Percentiles rank a stretch among this genome's conserved stretches.
Conservation (phyloP, 2,329 filamentous ascomycete genomes). For the Trichoderma endophyticum region DNA sequence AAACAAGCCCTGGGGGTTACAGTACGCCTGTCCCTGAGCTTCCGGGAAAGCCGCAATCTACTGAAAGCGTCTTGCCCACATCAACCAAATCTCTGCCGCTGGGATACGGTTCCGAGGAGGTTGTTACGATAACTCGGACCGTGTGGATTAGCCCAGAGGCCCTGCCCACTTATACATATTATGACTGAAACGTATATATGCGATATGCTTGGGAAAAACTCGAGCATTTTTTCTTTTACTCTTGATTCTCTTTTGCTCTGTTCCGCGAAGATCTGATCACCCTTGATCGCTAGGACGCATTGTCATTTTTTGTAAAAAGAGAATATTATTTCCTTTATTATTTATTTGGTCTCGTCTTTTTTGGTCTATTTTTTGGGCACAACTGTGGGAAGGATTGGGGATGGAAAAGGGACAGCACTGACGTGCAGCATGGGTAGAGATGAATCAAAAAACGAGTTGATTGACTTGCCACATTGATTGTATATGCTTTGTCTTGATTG, state of each 20-base stretch:
- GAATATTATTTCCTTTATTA: not conserved
- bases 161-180: conserved; percentile 13
- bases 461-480: not conserved
- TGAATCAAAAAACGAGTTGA: not conserved
- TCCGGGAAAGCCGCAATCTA: not conserved
- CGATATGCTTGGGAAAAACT: not conserved
- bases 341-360: not conserved
- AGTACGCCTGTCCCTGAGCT: not conserved
- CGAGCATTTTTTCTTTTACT: not conserved
- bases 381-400: not conserved
- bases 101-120: not conserved
- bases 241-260: not conserved
- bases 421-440: not conserved
- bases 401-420: not conserved
- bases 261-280: not conserved
- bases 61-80: not conserved
- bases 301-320: not conserved
- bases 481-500: not conserved
- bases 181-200: conserved; percentile 18
- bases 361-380: not conserved
- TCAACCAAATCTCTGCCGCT: not conserved
- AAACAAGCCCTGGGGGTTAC: not conserved
- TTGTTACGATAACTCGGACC: not conserved
- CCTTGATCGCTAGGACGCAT: not conserved
- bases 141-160: not conserved